These are phyloP conservation scores for Botrytis pseudocinerea DNA, from an alignment of 2,329 filamentous ascomycete genomes.

Conservation along the genomic window DNA sequence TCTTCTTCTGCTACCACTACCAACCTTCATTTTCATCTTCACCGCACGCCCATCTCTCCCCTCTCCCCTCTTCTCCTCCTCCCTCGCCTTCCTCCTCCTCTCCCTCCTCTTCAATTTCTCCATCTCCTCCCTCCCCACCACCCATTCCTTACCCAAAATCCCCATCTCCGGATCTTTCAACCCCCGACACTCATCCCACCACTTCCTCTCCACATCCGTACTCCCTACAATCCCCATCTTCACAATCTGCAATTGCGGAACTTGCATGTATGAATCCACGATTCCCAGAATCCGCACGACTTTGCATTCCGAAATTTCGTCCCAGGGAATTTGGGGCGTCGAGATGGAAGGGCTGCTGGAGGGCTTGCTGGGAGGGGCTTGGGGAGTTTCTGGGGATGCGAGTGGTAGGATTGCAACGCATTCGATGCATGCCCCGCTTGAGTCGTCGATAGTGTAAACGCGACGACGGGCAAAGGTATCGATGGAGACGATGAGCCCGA, in stretches of 20 bases:
- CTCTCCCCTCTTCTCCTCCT: background rate
- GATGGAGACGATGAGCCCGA: constrained; percentile 67
- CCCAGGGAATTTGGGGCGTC: constrained; percentile 35
- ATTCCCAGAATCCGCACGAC: constrained; percentile 60
- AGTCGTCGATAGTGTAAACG: constrained; percentile 64
- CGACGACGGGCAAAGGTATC: constrained; percentile 51
- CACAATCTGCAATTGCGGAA: constrained; percentile 54
- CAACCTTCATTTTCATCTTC: background rate
- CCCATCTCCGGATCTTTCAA: constrained; percentile 47
- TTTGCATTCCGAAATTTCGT: constrained; percentile 51
- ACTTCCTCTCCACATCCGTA: constrained; percentile 57
- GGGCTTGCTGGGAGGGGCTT: background rate
- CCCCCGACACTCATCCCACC: constrained; percentile 56
- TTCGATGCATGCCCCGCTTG: constrained; percentile 61
- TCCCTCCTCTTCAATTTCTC: constrained; percentile 26
- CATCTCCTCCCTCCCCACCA: constrained; percentile 48
- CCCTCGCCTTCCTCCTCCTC: constrained; percentile 36
- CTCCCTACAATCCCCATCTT: constrained; percentile 51
- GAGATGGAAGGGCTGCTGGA: constrained; percentile 51
- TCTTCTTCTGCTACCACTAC: background rate
- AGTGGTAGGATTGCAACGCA: constrained; percentile 34
- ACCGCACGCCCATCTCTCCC: background rate
- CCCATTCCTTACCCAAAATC: constrained; percentile 56
- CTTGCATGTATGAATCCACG: constrained; percentile 49
- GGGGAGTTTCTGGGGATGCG: background rate